Percentiles rank a stretch among this genome's conserved stretches.
These are phyloP conservation scores for Xylaria grammica DNA, from an alignment of 495 filamentous ascomycete species.

Conservation along the genomic window DNA sequence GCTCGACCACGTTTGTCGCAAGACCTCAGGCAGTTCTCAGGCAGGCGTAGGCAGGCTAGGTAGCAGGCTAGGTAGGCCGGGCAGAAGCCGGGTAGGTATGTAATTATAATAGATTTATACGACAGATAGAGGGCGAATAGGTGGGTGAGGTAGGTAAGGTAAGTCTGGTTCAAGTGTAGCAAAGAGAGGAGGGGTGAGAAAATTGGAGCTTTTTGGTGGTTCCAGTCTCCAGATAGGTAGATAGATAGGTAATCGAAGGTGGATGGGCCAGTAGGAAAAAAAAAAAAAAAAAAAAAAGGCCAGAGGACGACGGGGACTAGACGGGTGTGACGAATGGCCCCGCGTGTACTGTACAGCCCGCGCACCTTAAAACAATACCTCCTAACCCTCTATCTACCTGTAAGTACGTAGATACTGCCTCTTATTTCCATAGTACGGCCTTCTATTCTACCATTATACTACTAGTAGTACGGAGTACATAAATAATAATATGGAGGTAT, in stretches of 20 bases:
- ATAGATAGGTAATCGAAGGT: neutral
- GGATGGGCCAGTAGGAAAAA: neutral
- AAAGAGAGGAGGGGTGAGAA: slow-evolving; percentile 23
- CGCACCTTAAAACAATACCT: no score
- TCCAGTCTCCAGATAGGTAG: slow-evolving; percentile 2
- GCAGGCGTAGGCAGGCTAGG: neutral
- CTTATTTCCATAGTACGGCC: no score
- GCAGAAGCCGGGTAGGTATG: no score
- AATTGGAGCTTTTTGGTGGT: slow-evolving; percentile 22
- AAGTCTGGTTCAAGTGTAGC: no score
- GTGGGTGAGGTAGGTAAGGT: slow-evolving; percentile 3
- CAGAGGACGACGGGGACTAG: neutral
- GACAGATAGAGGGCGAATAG: neutral
- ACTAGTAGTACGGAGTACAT: no score
- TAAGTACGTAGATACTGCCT: no score
- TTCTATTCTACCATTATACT: no score
- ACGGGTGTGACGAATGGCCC: slow-evolving; percentile 1
- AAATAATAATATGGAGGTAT: no score
- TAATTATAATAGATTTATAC: neutral
- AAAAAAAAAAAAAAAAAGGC: neutral
- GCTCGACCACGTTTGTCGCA: neutral
- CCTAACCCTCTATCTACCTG: no score
- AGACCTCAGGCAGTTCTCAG: neutral
- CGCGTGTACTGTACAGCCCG: no score
- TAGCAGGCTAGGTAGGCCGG: no score